Evolutionary conservation across 345 rosid genomes (phyloP).

Genomic region (Salix koriyanagi): DNA sequence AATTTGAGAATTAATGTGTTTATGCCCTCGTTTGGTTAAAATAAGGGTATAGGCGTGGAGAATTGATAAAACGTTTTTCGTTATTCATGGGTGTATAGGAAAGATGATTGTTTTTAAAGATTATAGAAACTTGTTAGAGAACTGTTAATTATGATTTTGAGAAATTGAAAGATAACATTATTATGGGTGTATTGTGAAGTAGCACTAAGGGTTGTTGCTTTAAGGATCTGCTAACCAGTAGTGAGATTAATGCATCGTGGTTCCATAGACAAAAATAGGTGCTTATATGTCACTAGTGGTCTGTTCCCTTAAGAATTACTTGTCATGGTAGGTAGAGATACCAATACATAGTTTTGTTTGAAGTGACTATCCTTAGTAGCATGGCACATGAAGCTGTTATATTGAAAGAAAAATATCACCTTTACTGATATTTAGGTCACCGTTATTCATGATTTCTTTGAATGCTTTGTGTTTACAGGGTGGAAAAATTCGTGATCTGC

Average conservation of each 20-base stretch:
- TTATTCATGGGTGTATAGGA: neutral
- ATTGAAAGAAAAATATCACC: neutral
- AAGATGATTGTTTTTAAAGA: neutral
- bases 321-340: neutral
- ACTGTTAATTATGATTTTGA: neutral
- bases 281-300: neutral
- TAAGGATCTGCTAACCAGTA: too few relatives aligned
- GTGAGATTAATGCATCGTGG: neutral
- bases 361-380: neutral
- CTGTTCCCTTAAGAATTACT: neutral
- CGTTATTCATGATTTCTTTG: neutral
- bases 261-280: too few relatives aligned
- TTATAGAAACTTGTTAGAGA: neutral
- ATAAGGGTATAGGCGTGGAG: neutral
- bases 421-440: neutral
- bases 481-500: constrained; percentile 88
- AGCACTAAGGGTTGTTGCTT: too few relatives aligned
- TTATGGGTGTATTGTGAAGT: neutral
- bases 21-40: neutral
- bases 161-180: neutral
- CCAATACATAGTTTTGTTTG: neutral
- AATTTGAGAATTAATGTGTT: neutral
- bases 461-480: constrained; percentile 42
- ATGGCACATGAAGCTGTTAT: neutral
- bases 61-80: too few relatives aligned